phyloP scores from a whole-genome alignment of 805 yeast genomes.

The Lipomyces mesembrius region DNA sequence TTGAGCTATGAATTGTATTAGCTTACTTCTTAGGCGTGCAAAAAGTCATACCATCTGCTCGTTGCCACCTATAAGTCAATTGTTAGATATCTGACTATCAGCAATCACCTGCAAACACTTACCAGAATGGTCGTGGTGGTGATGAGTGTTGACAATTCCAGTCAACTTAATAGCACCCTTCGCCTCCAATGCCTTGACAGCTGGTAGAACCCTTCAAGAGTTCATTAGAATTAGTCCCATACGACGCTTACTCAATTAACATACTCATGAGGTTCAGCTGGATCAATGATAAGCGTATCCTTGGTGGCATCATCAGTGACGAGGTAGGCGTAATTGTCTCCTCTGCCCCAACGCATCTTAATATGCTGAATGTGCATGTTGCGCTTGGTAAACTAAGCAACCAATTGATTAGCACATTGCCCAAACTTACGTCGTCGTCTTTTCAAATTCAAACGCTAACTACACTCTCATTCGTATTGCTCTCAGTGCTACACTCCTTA shows the following conservation, averaged over 20 bases:
- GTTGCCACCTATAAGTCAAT: slow-evolving; percentile 31
- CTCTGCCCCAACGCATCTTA: slow-evolving; percentile 94
- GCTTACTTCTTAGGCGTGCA: not conserved
- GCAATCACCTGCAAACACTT: slow-evolving; percentile 61
- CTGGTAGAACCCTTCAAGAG: slow-evolving; percentile 50
- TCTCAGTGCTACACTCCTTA: not conserved
- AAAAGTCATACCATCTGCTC: slow-evolving; percentile 26
- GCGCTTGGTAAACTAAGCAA: slow-evolving; percentile 40
- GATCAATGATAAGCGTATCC: slow-evolving; percentile 85
- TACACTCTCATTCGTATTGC: slow-evolving; percentile 3
- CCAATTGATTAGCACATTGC: slow-evolving; percentile 4
- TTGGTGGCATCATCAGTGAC: slow-evolving; percentile 68
- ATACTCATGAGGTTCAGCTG: slow-evolving; percentile 81
- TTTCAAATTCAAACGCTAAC: not conserved
- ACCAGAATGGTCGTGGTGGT: slow-evolving; percentile 93
- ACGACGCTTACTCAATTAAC: slow-evolving; percentile 19
- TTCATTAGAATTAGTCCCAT: not conserved
- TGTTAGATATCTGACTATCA: slow-evolving; percentile 42
- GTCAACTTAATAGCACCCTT: slow-evolving; percentile 54
- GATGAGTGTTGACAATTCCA: slow-evolving; percentile 93
- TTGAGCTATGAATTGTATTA: slow-evolving; percentile 17
- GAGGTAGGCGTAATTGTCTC: slow-evolving; percentile 88
- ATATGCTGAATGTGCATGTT: slow-evolving; percentile 81
- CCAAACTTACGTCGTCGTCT: not conserved
- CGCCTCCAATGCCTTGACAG: slow-evolving; percentile 47